Base-by-base conservation (phyloP, 192 early-diverging fungal species). In the Oehlia diaphana region DNA sequence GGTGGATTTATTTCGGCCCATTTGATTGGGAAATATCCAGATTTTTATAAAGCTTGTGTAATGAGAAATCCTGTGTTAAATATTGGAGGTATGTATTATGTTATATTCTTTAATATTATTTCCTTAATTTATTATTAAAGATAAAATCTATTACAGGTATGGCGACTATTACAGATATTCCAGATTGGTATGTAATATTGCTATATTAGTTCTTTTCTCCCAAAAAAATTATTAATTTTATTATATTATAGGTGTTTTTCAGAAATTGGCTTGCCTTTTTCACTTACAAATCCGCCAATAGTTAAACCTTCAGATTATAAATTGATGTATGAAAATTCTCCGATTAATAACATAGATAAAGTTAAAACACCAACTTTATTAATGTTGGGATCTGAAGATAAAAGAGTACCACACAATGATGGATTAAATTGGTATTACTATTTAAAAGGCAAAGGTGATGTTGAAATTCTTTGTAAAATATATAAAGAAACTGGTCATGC, bases 41-140 rank as follows among this genome's bases (percentile, higher is more conserved):
- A 86, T n/a, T 89, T 87, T 68, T 95, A 90, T 81, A 90, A 88
- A 21, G 92, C 87, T 2, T 83, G 86, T 26, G 87, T 89, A 2
- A 67, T 94, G 72, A 89, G 93, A 47, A 96, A 96, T 83, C 94
- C 94, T 6, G 94, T 95, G 3, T 86, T 91, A 70, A 87, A 88
- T 79, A 80, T 94, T 37, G 92, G 90, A 21, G 81, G 62, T 67
- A 44, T 23, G 28, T 68, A 9, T 37, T 14, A 76, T 76, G 6
- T 12, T 66, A 6, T 12, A n/a, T 21, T 13, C 16, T 65, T 68
- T 14, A 35, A 31, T 35, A 67, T 4, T 42, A 9, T n/a, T 71
- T 23, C 23, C 19, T 58, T 58, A 26, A 14, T 68, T 39, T 47
- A 70, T 21, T 76, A 23, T 70, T 47, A 33, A 31, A 23, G 37